Evolutionary conservation across 345 rosid species (phyloP).

Genomic region (Hevea brasiliensis): DNA sequence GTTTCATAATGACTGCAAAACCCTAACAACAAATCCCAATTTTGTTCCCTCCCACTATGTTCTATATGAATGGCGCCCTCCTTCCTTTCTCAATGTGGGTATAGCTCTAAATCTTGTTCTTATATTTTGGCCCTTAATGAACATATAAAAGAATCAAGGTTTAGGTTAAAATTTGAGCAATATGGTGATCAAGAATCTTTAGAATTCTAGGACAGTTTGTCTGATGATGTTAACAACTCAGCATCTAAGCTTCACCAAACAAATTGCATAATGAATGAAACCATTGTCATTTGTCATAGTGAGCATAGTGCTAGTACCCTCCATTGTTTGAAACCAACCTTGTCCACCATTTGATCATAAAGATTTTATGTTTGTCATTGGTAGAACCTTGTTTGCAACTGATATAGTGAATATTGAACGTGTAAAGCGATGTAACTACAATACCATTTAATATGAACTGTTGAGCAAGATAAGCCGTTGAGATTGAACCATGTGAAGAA

Average conservation of each 20-base stretch:
- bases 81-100: slow-evolving; percentile 89
- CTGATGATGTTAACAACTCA: slow-evolving; percentile 38
- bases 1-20: slow-evolving; percentile 17
- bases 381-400: slow-evolving; percentile 93
- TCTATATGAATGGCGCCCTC: slow-evolving; percentile 94
- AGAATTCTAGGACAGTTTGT: slow-evolving; percentile 73
- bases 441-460: too few relatives aligned
- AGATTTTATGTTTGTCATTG: slow-evolving; percentile 49
- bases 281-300: slow-evolving; percentile 83
- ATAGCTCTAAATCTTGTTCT: slow-evolving; percentile 89
- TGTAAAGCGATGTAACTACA: slow-evolving; percentile 60
- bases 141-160: slow-evolving; percentile 38
- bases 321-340: slow-evolving; percentile 71
- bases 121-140: slow-evolving; percentile 57
- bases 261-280: slow-evolving; percentile 53
- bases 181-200: slow-evolving; percentile 71
- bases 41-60: slow-evolving; percentile 50
- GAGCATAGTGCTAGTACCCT: slow-evolving; percentile 96
- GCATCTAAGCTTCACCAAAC: slow-evolving; percentile 51
- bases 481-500: too few relatives aligned
- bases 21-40: slow-evolving; percentile 6
- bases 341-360: slow-evolving; percentile 72
- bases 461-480: too few relatives aligned
- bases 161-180: slow-evolving; percentile 61
- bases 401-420: slow-evolving; percentile 65